Conservation (phyloP, 768 basidiomycete species). For the Pleurotus citrinopileatus region DNA sequence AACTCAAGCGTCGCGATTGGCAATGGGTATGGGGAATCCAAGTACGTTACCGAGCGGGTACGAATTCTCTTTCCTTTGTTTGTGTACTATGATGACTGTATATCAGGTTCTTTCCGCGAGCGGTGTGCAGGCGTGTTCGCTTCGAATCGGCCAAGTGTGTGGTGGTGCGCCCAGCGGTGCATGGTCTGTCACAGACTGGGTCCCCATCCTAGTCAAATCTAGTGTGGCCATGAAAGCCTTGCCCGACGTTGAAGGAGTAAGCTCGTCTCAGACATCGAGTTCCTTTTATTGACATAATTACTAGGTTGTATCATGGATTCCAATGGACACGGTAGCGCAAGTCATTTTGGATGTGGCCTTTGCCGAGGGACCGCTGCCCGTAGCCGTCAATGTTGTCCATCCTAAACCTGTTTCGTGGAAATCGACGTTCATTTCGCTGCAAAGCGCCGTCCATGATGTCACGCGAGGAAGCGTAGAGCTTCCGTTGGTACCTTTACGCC, state of each 20-base stretch:
- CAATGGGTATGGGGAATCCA: constrained; percentile 6
- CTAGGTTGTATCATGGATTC: constrained; percentile 34
- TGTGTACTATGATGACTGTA: not conserved
- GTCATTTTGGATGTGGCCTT: constrained; percentile 30
- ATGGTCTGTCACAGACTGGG: constrained; percentile 33
- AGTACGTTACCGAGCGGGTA: constrained; percentile 8
- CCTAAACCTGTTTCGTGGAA: constrained; percentile 31
- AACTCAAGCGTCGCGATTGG: constrained; percentile 23
- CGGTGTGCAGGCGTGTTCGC: constrained; percentile 20
- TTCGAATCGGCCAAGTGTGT: constrained; percentile 32
- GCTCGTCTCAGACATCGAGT: constrained; percentile 2
- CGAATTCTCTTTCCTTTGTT: not conserved
- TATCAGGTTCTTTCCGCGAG: constrained; percentile 23
- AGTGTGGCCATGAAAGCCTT: constrained; percentile 21
- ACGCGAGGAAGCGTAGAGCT: not conserved
- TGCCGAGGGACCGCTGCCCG: constrained; percentile 13
- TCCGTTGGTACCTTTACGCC: constrained; percentile 17
- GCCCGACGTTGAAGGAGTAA: constrained; percentile 20
- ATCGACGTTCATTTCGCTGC: constrained; percentile 11
- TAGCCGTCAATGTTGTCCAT: constrained; percentile 32
- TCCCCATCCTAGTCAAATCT: constrained; percentile 32
- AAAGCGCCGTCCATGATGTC: not conserved
- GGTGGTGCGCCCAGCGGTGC: constrained; percentile 28
- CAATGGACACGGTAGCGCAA: constrained; percentile 25
- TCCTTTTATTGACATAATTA: not conserved